Evolutionary conservation across 805 yeast species (phyloP).

Genomic region (Wickerhamiella occidentalis): DNA sequence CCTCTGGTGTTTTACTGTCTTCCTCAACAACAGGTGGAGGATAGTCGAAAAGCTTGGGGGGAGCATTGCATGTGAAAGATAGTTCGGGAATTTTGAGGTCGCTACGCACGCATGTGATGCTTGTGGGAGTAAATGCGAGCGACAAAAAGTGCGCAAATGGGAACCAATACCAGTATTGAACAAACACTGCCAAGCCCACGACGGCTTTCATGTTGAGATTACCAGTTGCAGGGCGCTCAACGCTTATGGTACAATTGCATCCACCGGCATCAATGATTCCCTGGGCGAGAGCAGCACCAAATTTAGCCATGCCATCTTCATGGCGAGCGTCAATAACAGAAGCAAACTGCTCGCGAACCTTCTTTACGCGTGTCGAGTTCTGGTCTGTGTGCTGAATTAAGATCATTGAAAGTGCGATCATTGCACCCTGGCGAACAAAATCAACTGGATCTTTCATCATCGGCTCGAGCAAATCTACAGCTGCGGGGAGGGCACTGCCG

Average conservation of each 20-base stretch:
- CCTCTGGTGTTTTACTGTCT: constrained; percentile 72
- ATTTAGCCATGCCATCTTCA: constrained; percentile 93
- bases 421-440: constrained; percentile 96
- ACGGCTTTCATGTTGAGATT: constrained; percentile 83
- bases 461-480: constrained; percentile 85
- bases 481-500: constrained; percentile 78
- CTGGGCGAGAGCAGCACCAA: constrained; percentile 94
- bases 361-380: constrained; percentile 65
- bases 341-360: constrained; percentile 60
- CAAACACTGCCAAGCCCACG: constrained; percentile 79
- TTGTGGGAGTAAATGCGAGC: constrained; percentile 84
- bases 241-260: constrained; percentile 84
- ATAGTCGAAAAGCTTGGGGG: constrained; percentile 68
- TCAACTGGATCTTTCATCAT: constrained; percentile 88
- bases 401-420: constrained; percentile 83
- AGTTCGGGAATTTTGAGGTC: constrained; percentile 82
- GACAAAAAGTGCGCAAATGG: constrained; percentile 90
- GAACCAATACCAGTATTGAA: constrained; percentile 98
- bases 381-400: constrained; percentile 78
- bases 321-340: constrained; percentile 74
- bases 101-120: constrained; percentile 72
- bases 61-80: constrained; percentile 67
- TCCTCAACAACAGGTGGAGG: constrained; percentile 80
- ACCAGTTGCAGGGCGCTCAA: constrained; percentile 80
- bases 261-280: constrained; percentile 99